Evolutionary conservation across 805 yeast species (phyloP).

Genomic region (Candida hungchunana): DNA sequence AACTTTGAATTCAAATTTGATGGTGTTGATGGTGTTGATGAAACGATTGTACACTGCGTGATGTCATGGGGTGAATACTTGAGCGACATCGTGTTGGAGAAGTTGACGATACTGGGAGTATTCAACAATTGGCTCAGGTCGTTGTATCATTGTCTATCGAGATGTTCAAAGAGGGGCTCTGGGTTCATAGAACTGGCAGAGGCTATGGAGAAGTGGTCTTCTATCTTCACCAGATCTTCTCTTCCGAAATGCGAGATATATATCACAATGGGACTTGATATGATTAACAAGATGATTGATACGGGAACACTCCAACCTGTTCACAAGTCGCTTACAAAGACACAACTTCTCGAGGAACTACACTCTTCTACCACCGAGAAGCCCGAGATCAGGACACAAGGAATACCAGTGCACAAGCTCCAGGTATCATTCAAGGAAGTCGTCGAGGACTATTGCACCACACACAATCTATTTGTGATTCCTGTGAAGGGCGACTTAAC

Average conservation of each 20-base stretch:
- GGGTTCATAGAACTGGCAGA: constrained; percentile 1
- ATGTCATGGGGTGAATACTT: constrained; percentile 15
- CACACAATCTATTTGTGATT: constrained; percentile 35
- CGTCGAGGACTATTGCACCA: constrained; percentile 54
- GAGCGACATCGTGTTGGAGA: constrained; percentile 28
- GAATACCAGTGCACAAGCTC: constrained; percentile 41
- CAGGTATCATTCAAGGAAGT: constrained; percentile 58
- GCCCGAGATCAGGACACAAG: constrained; percentile 23
- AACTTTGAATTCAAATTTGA: constrained; percentile 9
- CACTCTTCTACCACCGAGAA: not conserved
- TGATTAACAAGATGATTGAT: constrained; percentile 30
- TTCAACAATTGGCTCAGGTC: constrained; percentile 30
- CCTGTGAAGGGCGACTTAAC: constrained; percentile 20
- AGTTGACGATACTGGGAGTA: too few relatives aligned
- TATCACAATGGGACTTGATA: constrained; percentile 25
- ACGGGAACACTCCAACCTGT: constrained; percentile 8
- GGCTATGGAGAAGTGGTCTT: not conserved
- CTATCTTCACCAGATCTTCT: not conserved
- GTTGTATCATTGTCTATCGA: constrained; percentile 10
- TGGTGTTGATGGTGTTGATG: constrained; percentile 16
- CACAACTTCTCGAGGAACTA: constrained; percentile 2
- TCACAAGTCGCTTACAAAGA: constrained; percentile 5
- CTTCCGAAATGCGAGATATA: constrained; percentile 2
- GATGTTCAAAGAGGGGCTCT: not conserved
- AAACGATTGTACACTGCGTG: constrained; percentile 25